A percentile compares a stretch with the other conserved stretches of the same genome.
Evolutionary conservation across 768 basidiomycete species (phyloP).

Genomic region (Lentinula raphanica): DNA sequence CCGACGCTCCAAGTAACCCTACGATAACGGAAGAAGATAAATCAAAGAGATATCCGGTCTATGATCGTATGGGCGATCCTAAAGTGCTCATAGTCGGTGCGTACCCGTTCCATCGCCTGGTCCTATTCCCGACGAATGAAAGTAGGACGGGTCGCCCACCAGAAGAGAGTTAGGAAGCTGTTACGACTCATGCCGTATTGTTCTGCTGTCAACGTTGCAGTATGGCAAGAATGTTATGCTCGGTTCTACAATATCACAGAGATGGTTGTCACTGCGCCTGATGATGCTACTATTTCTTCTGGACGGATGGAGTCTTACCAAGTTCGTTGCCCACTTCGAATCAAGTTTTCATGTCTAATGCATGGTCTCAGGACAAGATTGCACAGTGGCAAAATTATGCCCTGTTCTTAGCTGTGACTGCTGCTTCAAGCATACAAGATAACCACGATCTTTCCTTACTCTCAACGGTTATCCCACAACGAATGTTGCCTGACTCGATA

Average conservation of each 20-base stretch:
- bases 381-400: constrained; percentile 85
- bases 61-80: constrained; percentile 77
- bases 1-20: constrained; percentile 47
- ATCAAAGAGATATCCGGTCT: constrained; percentile 66
- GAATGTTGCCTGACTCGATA: constrained; percentile 66
- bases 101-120: constrained; percentile 24
- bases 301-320: constrained; percentile 24
- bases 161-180: constrained; percentile 73
- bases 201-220: constrained; percentile 63
- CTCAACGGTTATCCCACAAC: constrained; percentile 46
- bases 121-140: too few relatives aligned
- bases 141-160: constrained; percentile 69
- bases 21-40: constrained; percentile 55
- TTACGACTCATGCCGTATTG: constrained; percentile 60
- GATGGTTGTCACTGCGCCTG: constrained; percentile 38
- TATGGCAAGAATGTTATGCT: constrained; percentile 81
- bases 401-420: constrained; percentile 70
- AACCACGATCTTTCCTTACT: constrained; percentile 46
- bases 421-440: constrained; percentile 58
- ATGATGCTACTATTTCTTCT: constrained; percentile 26
- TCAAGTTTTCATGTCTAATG: background rate
- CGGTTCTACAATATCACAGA: constrained; percentile 68
- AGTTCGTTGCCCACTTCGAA: constrained; percentile 12
- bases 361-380: constrained; percentile 51
- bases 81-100: constrained; percentile 63